Percentiles rank a stretch among this genome's conserved stretches.
These are phyloP conservation scores for Allomyces macrogynus DNA, from an alignment of 192 early-diverging fungal genomes.

Conservation along the genomic window DNA sequence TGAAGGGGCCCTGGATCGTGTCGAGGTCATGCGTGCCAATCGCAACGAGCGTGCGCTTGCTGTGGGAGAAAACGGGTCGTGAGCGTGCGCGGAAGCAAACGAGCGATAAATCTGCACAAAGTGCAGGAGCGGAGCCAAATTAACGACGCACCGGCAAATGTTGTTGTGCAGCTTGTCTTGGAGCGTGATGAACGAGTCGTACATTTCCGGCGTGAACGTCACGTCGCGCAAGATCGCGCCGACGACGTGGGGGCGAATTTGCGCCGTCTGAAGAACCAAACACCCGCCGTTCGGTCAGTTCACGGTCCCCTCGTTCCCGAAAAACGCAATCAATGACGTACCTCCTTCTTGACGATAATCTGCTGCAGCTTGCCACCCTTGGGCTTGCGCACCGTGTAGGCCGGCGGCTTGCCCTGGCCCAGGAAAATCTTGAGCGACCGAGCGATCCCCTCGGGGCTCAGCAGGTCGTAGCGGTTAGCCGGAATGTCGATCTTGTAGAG, in stretches of 20 bases:
- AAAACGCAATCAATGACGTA: constrained; percentile 4
- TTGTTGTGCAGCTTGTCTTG: constrained; percentile 98
- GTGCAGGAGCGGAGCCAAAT: not conserved
- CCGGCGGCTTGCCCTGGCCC: constrained; percentile 43
- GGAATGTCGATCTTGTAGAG: constrained; percentile 96
- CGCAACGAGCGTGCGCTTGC: constrained; percentile 80
- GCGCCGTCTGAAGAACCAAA: constrained; percentile 38
- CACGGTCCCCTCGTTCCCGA: not conserved
- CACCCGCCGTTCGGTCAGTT: constrained; percentile 13
- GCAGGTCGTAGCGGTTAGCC: constrained; percentile 88
- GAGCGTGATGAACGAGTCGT: constrained; percentile 91
- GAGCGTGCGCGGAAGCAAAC: not conserved
- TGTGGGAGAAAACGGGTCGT: constrained; percentile 9
- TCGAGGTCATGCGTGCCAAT: constrained; percentile 98
- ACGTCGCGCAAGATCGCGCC: constrained; percentile 78
- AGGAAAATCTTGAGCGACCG: constrained; percentile 73
- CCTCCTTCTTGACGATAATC: constrained; percentile 49
- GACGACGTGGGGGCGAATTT: constrained; percentile 70
- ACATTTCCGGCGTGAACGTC: constrained; percentile 54
- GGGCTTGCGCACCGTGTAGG: constrained; percentile 40
- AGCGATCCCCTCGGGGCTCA: constrained; percentile 89
- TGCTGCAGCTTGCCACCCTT: constrained; percentile 30
- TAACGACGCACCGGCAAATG: constrained; percentile 49
- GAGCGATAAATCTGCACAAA: not conserved
- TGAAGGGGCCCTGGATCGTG: constrained; percentile 81